Base-by-base conservation (phyloP, 2,329 filamentous ascomycete genomes). In the Ascochyta rabiei region DNA sequence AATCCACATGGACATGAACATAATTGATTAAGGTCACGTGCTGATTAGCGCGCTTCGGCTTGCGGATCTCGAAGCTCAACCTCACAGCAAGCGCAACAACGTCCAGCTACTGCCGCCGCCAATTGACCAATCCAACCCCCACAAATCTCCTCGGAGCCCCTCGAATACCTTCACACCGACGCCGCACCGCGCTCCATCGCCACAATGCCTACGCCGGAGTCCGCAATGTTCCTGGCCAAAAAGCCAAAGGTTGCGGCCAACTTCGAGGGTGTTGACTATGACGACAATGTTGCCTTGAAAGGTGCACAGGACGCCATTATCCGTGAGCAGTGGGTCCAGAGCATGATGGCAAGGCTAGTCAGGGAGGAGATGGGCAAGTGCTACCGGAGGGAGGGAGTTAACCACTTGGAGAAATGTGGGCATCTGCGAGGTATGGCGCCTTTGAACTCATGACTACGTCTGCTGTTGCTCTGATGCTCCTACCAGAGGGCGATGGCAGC, bases 391-490 rank as follows among this genome's bases (percentile, higher is more conserved):
- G 89, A 95, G 78, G 91, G 90, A 52, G 89, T 93, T 63, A 95
- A 95, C 77, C 90, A 95, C 75, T 78, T 95, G 75, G 90, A 93
- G 83, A 95, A 93, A 80, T 95, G 90, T 76, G 90, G 89, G 63
- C 81, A 84, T 69, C 76, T 93, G 77, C 83, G 90, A 89, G 90
- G 90, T 95, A 75, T 82, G 88, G 5, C 9, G 16, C 18, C 12
- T 30, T 6, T 31, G 26, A 37, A 19, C 13, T 3, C 26, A 12
- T 6, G 18, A 13, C 4, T 28, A 5, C 15, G n/a, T 7, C 10
- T 16, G 5, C 7, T 38, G 24, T 23, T 21, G 18, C 35, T 40
- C 1, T 33, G 15, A 28, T 35, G 33, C 7, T 33, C 3, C 3
- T 30, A 21, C 8, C 13, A 31, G 19, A 13, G 34, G 34, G 15